These are phyloP conservation scores for Helichrysum umbraculigerum DNA, from an alignment of 129 eudicot species.

Conservation along the genomic window DNA sequence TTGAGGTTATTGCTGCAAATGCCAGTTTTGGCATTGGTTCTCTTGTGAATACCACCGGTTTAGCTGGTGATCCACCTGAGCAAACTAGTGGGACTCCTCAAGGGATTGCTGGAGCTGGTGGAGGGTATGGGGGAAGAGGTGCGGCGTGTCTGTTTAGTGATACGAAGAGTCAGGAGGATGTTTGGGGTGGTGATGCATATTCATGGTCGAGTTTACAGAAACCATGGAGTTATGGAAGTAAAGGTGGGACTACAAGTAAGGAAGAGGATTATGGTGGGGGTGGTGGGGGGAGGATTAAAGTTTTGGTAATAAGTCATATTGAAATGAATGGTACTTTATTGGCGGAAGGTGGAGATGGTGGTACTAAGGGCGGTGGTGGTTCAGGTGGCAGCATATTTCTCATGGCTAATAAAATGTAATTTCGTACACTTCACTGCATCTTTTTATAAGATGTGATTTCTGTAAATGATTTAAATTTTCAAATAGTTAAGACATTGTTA, in stretches of 20 bases:
- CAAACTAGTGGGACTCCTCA: slow-evolving; percentile 94
- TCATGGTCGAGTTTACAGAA: slow-evolving; percentile 62
- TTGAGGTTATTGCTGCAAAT: slow-evolving; percentile 55
- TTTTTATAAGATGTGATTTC: neutral
- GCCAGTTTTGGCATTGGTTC: slow-evolving; percentile 60
- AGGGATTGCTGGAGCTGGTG: slow-evolving; percentile 86
- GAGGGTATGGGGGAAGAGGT: slow-evolving; percentile 95
- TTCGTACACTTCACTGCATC: slow-evolving; percentile 15
- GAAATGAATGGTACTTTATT: slow-evolving; percentile 75
- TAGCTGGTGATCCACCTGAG: slow-evolving; percentile 83
- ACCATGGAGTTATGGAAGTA: slow-evolving; percentile 94
- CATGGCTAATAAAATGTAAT: slow-evolving; percentile 79
- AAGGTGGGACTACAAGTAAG: slow-evolving; percentile 84
- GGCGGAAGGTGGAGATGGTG: slow-evolving; percentile 96
- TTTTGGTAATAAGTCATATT: slow-evolving; percentile 33
- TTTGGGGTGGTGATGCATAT: slow-evolving; percentile 98
- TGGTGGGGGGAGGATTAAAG: slow-evolving; percentile 80
- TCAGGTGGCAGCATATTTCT: slow-evolving; percentile 96
- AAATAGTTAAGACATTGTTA: slow-evolving; percentile 11
- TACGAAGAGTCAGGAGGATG: slow-evolving; percentile 77
- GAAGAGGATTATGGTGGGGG: slow-evolving; percentile 93
- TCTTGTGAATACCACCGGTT: slow-evolving; percentile 69
- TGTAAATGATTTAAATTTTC: neutral
- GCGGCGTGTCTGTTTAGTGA: slow-evolving; percentile 75
- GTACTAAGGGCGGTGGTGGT: slow-evolving; percentile 87